Base-by-base conservation (phyloP, 2,329 filamentous ascomycete species). In the Aspergillus glaucus region DNA sequence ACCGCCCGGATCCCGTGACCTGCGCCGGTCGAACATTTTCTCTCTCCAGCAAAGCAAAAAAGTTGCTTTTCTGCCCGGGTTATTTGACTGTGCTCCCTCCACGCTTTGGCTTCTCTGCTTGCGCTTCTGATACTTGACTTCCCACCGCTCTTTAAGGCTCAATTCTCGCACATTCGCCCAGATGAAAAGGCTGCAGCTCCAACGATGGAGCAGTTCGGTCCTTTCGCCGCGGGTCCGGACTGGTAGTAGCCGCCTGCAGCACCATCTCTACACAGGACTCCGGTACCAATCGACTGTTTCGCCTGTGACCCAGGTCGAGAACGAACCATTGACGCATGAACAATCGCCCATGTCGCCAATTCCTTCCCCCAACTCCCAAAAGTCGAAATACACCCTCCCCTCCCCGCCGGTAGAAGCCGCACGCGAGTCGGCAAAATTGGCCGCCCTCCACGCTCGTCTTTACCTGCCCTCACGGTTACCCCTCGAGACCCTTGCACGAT, bases 371-470 rank as follows among this genome's bases (percentile, higher is more conserved):
- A 52, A 63, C 52, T 55, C 59, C 51, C 59, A 58, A 60, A 56
- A 64, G 59, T 55, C 62, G 49, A 61, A 65, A 55, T 67, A 71
- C 48, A 68, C 71, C 53, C 76, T 85, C 55, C 86, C 88, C 46
- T 92, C 88, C 62, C 88, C 89, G 57, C 80, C 80, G 47, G 82
- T 84, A 56, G 74, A 79, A 60, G 78, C 78, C 43, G 86, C 89
- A 40, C 72, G 77, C 51, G 70, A 76, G 56, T 97, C 92, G 43
- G 85, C 90, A 54, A 97, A 96, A 75, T 86, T 98, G 60, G 84
- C 90, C 55, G 91, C 93, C 56, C 82, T 98, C 42, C 91, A 96
- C 70, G 88, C 91, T 60, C 87, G 93, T 69, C 81, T 98, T 53
- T 82, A 83, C 37, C 82, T 98, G 49, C 85, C 91, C 21, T 79